These are phyloP conservation scores for Rhizomucor miehei DNA, from an alignment of 371 early-diverging fungal genomes.

Conservation along the genomic window DNA sequence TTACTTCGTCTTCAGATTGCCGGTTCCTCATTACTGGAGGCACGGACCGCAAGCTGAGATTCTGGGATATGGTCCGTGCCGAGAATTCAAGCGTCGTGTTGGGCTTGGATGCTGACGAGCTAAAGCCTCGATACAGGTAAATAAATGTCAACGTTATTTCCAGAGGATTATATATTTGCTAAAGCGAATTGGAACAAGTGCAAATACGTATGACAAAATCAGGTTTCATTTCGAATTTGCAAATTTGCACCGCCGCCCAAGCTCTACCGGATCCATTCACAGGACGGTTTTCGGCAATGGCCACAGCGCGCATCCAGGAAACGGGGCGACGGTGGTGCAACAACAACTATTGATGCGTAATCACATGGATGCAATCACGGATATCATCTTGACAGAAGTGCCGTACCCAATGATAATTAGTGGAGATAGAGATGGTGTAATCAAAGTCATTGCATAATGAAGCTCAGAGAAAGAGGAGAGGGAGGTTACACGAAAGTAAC, in stretches of 20 bases:
- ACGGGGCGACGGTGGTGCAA: conserved; percentile 28
- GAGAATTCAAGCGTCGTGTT: conserved; percentile 74
- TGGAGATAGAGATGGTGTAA: conserved; percentile 79
- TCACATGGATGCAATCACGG: conserved; percentile 77
- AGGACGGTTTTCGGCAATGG: conserved; percentile 5
- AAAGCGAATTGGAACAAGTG: conserved; percentile 36
- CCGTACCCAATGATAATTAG: conserved; percentile 80
- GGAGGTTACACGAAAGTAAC: no score
- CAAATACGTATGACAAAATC: conserved; percentile 52
- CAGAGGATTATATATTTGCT: no score
- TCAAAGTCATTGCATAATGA: conserved; percentile 63
- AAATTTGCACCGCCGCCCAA: conserved; percentile 23
- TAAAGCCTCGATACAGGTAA: conserved; percentile 61
- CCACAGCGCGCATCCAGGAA: conserved; percentile 9
- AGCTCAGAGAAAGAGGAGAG: no score
- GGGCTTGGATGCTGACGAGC: conserved; percentile 61
- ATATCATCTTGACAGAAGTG: conserved; percentile 63
- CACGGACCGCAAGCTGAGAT: conserved; percentile 79
- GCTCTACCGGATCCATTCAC: conserved; percentile 8
- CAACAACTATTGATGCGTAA: conserved; percentile 58
- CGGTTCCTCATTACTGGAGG: conserved; percentile 79
- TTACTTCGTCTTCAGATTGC: conserved; percentile 52
- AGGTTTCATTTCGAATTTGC: conserved; percentile 55
- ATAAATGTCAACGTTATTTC: no score
- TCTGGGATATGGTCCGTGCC: conserved; percentile 69